A percentile compares a stretch with the other conserved stretches of the same genome.
These are phyloP conservation scores for Candida nanaspora DNA, from an alignment of 805 yeast genomes.

Conservation along the genomic window DNA sequence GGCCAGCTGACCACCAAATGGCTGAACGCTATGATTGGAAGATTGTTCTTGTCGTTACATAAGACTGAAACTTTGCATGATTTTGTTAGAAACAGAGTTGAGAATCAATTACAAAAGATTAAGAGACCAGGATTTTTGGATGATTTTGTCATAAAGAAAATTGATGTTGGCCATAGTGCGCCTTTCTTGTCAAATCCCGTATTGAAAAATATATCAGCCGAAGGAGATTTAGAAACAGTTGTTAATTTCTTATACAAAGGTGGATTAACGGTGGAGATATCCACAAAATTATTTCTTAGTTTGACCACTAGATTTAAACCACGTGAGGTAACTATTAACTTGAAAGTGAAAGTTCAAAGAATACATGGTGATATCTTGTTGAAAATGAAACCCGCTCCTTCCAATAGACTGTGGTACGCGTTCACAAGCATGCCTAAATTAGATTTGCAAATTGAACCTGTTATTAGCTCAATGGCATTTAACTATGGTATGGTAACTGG, in stretches of 20 bases:
- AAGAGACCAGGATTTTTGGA: slow-evolving; percentile 85
- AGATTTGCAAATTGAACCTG: slow-evolving; percentile 76
- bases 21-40: slow-evolving; percentile 83
- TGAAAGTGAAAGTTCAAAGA: slow-evolving; percentile 60
- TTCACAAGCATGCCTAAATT: slow-evolving; percentile 74
- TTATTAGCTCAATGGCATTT: slow-evolving; percentile 79
- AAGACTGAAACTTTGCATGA: slow-evolving; percentile 60
- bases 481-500: slow-evolving; percentile 75
- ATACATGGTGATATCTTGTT: slow-evolving; percentile 70
- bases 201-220: slow-evolving; percentile 64
- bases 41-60: slow-evolving; percentile 72
- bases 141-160: slow-evolving; percentile 64
- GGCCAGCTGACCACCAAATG: slow-evolving; percentile 80
- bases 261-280: slow-evolving; percentile 63
- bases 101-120: slow-evolving; percentile 68
- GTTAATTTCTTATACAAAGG: slow-evolving; percentile 68
- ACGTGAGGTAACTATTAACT: slow-evolving; percentile 63
- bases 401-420: slow-evolving; percentile 85
- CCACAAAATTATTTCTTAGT: slow-evolving; percentile 72
- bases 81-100: slow-evolving; percentile 50
- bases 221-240: slow-evolving; percentile 63
- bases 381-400: slow-evolving; percentile 81
- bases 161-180: slow-evolving; percentile 72
- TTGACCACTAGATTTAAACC: slow-evolving; percentile 70
- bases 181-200: slow-evolving; percentile 75